Evolutionary conservation across 345 rosid genomes (phyloP).

Genomic region (Reutealis trisperma): DNA sequence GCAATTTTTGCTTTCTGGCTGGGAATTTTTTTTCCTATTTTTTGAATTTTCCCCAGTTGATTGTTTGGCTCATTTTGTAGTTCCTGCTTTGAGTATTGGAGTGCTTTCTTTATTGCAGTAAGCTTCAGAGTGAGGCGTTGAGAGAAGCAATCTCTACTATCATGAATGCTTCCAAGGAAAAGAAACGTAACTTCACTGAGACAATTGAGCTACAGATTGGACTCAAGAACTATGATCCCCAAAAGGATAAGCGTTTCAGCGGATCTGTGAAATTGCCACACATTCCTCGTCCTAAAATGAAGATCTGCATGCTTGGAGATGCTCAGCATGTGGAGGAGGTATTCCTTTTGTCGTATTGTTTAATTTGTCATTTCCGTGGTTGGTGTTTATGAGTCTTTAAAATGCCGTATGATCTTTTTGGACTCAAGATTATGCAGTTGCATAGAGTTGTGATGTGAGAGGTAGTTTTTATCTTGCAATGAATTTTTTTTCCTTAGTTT

Average conservation of each 20-base stretch:
- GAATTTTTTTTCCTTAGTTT: too few relatives aligned
- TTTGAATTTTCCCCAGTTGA: too few relatives aligned
- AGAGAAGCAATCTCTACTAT: conserved; percentile 78
- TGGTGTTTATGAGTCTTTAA: not conserved
- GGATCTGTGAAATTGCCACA: conserved; percentile 92
- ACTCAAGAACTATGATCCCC: conserved; percentile 91
- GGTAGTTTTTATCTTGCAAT: too few relatives aligned
- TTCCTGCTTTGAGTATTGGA: not conserved
- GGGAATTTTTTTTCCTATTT: too few relatives aligned
- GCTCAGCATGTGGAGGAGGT: conserved; percentile 97
- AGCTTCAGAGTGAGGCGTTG: conserved; percentile 84
- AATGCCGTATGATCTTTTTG: too few relatives aligned
- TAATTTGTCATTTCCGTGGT: not conserved
- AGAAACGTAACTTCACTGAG: conserved; percentile 76
- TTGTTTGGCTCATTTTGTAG: not conserved
- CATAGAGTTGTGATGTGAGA: too few relatives aligned
- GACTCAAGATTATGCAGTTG: not conserved
- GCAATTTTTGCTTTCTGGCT: not conserved
- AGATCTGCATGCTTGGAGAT: conserved; percentile 95
- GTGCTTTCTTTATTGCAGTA: conserved; percentile 46
- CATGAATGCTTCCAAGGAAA: conserved; percentile 54
- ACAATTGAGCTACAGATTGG: conserved; percentile 95
- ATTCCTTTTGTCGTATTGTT: not conserved
- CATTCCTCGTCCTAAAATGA: conserved; percentile 92
- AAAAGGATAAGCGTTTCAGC: conserved; percentile 92